Evolutionary conservation across 768 basidiomycete genomes (phyloP), one percentile per base, ranked within the genome.

Genomic region (Sarcodon aspratus): DNA sequence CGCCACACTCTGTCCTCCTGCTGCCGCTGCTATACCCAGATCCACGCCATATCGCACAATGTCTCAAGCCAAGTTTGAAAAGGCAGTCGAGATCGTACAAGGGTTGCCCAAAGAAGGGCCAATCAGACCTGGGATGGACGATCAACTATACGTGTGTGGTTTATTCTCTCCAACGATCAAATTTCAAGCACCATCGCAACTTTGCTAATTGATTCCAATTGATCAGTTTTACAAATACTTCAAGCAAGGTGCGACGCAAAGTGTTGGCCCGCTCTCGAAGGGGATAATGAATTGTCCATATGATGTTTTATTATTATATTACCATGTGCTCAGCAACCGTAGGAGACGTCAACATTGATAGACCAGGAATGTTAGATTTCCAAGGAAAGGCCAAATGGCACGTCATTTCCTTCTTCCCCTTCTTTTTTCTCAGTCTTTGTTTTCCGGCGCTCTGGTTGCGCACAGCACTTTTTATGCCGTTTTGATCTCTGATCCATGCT

Each of bases 331-430:
- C 51, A 92, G 91, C 78, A 42, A 90, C 72, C 7, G 60, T 78
- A 35, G 92, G 93, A 46, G 82, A 94, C 63, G 73, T 75, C 55
- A 83, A 74, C 62, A 80, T 69, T 46, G 0, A 63, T 21, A 68
- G 75, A 21, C 86, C 87, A 40, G 88, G 90, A 40, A 50, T 92
- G 68, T 61, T 96, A 36, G 89, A 95, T 63, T 94, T 96, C 59
- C 66, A 69, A 17, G 94, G 84, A 55, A 93, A 87, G 68, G 83
- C 80, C 54, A 98, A 97, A 73, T 95, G 92, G 91, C 91, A 67
- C 55, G 66, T 54, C 32, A 35, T 33, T 15, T 37, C 37, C 46
- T 48, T 44, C 43, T 46, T 37, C 33, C 27, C 17, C n/a, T 15
- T 47, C 21, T 51, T 47, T 38, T 27, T 27, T 27, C 21, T 27